Conservation (phyloP, 192 early-diverging fungal species). For the Coemansia sp. region DNA sequence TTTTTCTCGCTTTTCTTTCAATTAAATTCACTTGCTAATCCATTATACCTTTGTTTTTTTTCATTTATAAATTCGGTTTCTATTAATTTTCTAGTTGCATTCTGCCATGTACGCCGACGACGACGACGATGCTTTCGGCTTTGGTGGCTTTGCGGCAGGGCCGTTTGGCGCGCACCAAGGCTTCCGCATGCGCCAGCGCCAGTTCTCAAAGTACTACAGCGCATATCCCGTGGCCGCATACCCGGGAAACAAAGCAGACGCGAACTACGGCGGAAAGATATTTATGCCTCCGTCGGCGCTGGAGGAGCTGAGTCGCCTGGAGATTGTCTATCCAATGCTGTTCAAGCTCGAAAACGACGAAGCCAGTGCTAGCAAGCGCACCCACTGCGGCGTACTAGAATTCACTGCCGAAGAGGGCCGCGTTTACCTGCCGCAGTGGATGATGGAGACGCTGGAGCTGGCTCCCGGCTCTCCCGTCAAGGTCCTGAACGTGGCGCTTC, state of each 20-base stretch:
- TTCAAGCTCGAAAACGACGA: constrained; percentile 74
- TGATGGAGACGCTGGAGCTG: constrained; percentile 86
- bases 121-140: constrained; percentile 22
- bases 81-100: background rate
- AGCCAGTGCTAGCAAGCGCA: constrained; percentile 40
- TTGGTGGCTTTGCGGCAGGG: constrained; percentile 9
- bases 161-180: constrained; percentile 1
- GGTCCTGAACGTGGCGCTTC: constrained; percentile 72
- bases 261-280: constrained; percentile 51
- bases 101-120: constrained; percentile 18
- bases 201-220: constrained; percentile 40
- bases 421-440: constrained; percentile 95
- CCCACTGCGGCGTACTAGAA: constrained; percentile 97
- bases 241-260: constrained; percentile 35
- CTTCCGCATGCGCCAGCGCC: constrained; percentile 10
- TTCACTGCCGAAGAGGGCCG: constrained; percentile 97
- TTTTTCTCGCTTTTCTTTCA: background rate
- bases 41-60: background rate
- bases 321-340: constrained; percentile 89
- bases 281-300: constrained; percentile 48
- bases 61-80: too few relatives aligned
- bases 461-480: constrained; percentile 73
- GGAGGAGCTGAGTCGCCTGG: constrained; percentile 61
- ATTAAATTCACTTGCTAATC: background rate
- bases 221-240: constrained; percentile 35